A percentile compares a stretch with the other conserved stretches of the same genome.
These are phyloP conservation scores for Chaetomium olivaceum DNA, from an alignment of 2,329 filamentous ascomycete genomes.

Conservation along the genomic window DNA sequence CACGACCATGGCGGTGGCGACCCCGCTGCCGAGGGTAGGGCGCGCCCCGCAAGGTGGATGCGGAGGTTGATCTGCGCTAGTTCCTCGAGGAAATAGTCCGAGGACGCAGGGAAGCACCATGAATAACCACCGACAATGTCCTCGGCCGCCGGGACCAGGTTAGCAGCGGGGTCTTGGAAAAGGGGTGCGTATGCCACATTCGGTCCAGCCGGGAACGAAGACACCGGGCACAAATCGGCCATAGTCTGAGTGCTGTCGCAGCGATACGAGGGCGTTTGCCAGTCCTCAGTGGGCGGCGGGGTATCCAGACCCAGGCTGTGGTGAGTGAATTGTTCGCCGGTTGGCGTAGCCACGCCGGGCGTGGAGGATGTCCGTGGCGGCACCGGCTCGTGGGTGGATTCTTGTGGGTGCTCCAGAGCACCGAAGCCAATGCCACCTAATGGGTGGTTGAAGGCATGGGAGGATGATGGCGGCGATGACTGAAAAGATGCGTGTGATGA, in stretches of 20 bases:
- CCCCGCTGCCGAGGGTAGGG: background rate
- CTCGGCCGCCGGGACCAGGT: background rate
- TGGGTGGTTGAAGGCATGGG: conserved; percentile 1
- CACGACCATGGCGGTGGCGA: conserved; percentile 11
- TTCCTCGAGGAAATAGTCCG: conserved; percentile 15
- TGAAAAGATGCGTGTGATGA: conserved; percentile 10
- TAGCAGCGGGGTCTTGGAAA: background rate
- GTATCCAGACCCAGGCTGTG: background rate
- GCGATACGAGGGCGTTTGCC: conserved; percentile 10
- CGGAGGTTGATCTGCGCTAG: conserved; percentile 20
- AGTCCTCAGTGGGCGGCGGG: background rate
- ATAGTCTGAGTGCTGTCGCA: conserved; percentile 6
- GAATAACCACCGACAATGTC: background rate
- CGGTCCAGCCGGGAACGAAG: conserved; percentile 1
- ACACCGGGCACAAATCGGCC: background rate
- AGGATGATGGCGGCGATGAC: conserved; percentile 11
- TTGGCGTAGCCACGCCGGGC: background rate
- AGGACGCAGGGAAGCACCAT: conserved; percentile 8
- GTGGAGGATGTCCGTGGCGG: background rate
- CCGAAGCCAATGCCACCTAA: background rate
- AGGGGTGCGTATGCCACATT: background rate
- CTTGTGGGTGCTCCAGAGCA: background rate
- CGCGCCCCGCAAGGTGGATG: conserved; percentile 22
- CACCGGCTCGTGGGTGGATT: background rate
- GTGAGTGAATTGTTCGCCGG: background rate